Evolutionary conservation across 306 rosid genomes (phyloP), one percentile per base, ranked within the genome.

Genomic region (Herpetospermum pedunculosum): DNA sequence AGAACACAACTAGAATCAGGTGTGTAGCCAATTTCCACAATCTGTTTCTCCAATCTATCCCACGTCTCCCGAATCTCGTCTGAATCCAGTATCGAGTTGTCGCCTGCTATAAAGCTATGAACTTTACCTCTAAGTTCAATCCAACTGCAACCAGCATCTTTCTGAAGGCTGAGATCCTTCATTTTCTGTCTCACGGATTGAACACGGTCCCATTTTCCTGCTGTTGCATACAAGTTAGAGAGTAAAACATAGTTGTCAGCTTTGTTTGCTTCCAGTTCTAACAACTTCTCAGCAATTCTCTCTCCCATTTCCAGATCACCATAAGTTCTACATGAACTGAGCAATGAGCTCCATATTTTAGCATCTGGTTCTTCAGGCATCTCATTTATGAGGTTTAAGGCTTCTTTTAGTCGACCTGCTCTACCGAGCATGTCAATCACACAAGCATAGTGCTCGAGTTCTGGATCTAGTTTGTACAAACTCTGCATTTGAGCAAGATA

Each of bases 111-210:
- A 77, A 92, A 92, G 78, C 88, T 83, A 82, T 87, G 78, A 69
- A 87, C 83, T 81, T 84, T 83, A 15, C 96, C 96, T 65, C 83
- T 85, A n/a, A 84, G 67, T 80, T 90, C 96, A 81, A 88, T 92
- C 98, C 98, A 87, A 78, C 96, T 88, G 70, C 82, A 81, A 6
- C 96, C 96, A 34, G 90, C 91, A 46, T 84, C 96, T 78, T 92
- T 92, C 55, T 78, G 86, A 52, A 90, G 83, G 63, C 91, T 87
- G 34, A 41, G 80, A 62, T 81, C 88, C 83, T 88, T 90, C 96
- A 92, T 92, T 77, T 43, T 87, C 76, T 40, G 86, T 80, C 96
- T 34, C 65, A 86, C 83, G 59, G 83, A 65, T 78, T 88, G 89
- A 70, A 89, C 90, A 41, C 79, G 84, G 44, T 87, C 88, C 97